Conservation (phyloP, 179 eudicot genomes). For the Silene noctiflora region DNA sequence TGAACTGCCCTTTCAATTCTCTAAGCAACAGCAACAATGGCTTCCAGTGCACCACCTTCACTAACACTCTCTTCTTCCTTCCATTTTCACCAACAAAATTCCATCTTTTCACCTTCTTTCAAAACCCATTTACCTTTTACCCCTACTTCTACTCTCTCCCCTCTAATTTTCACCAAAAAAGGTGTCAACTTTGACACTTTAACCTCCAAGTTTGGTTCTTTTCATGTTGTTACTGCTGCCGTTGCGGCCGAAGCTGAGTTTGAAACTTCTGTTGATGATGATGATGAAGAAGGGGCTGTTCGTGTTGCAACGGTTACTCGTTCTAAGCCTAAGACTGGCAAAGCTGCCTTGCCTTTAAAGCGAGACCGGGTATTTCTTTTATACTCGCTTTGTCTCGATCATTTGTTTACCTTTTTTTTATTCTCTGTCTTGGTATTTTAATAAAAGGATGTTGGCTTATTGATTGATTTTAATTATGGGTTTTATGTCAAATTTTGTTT, state of each 20-base stretch:
- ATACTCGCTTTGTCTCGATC: background rate
- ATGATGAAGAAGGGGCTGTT: conserved; percentile 24
- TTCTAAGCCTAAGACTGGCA: conserved; percentile 73
- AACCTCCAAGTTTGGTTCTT: conserved; percentile 23
- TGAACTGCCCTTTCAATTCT: background rate
- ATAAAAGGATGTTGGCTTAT: background rate
- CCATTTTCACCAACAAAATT: conserved; percentile 31
- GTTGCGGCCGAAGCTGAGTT: conserved; percentile 50
- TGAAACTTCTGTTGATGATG: conserved; percentile 34
- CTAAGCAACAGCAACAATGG: conserved; percentile 24
- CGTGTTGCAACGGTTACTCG: conserved; percentile 26
- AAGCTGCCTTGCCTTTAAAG: conserved; percentile 79
- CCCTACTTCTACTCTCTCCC: conserved; percentile 32
- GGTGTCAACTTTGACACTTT: conserved; percentile 26
- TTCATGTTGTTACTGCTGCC: conserved; percentile 39
- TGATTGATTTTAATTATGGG: conserved; percentile 4
- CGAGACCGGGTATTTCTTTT: conserved; percentile 66
- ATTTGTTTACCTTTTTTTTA: too few species aligned
- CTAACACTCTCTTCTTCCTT: conserved; percentile 30
- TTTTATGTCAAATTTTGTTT: too few species aligned
- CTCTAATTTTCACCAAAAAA: conserved; percentile 34
- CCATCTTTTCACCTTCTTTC: conserved; percentile 23
- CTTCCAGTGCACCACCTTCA: conserved; percentile 32
- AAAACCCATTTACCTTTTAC: conserved; percentile 29
- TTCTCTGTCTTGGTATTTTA: too few species aligned